A percentile compares a stretch with the other conserved stretches of the same genome.
These are phyloP conservation scores for Hypholoma sublateritium DNA, from an alignment of 768 basidiomycete genomes.

Conservation along the genomic window DNA sequence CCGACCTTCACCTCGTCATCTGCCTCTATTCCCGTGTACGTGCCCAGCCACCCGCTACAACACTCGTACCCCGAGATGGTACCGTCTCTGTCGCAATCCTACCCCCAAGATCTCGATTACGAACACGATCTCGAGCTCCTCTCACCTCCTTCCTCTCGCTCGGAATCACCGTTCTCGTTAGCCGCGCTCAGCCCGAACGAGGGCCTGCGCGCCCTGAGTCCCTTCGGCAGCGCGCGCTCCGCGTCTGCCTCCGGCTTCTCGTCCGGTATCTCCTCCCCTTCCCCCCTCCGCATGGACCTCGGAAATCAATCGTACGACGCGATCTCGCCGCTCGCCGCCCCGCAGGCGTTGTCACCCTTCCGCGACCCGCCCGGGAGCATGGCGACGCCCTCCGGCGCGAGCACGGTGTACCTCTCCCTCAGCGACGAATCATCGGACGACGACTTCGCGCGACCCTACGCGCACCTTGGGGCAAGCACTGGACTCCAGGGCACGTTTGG, in stretches of 20 bases:
- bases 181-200: conserved; percentile 19
- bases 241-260: conserved; percentile 7
- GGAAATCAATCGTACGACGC: conserved; percentile 18
- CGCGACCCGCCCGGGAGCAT: conserved; percentile 4
- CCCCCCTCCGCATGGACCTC: conserved; percentile 13
- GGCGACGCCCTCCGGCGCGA: conserved; percentile 11
- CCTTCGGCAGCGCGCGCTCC: conserved; percentile 1
- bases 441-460: not conserved
- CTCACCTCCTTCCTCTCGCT: conserved; percentile 42
- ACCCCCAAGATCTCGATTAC: conserved; percentile 41
- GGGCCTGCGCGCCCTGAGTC: conserved; percentile 8
- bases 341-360: conserved; percentile 5
- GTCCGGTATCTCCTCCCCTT: conserved; percentile 12
- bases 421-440: conserved; percentile 9
- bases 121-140: conserved; percentile 44
- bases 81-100: conserved; percentile 42
- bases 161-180: conserved; percentile 40
- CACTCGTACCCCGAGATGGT: conserved; percentile 17
- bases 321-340: conserved; percentile 12
- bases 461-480: conserved; percentile 1
- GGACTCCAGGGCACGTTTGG: not conserved
- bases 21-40: not conserved
- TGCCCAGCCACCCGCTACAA: not conserved
- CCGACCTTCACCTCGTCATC: conserved; percentile 1
- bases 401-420: conserved; percentile 17